A percentile compares a stretch with the other conserved stretches of the same genome.
Evolutionary conservation across 1,284 basidiomycete genomes (phyloP).

Genomic region (Puccinia triticina): DNA sequence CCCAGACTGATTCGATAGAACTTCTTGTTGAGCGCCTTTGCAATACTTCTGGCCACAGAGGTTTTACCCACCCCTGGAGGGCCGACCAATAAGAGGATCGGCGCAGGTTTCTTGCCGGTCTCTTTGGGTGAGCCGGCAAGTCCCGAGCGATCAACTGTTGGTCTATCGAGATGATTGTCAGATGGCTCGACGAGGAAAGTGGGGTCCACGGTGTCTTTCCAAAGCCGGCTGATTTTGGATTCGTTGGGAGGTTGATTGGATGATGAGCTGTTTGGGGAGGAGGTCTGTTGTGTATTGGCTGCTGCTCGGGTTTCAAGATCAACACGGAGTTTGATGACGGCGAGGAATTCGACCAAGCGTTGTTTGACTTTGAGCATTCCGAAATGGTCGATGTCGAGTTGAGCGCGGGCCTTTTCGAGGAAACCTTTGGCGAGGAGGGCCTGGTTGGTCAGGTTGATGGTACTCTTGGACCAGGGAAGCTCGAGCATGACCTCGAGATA

Average conservation of each 20-base stretch:
- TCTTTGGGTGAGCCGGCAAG: neutral
- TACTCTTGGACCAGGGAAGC: conserved; percentile 59
- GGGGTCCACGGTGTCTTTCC: conserved; percentile 21
- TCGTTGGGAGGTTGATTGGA: conserved; percentile 29
- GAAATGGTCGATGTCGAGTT: conserved; percentile 63
- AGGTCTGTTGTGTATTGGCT: neutral
- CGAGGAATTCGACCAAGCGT: conserved; percentile 62
- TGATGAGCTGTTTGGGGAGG: neutral
- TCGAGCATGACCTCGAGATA: conserved; percentile 61
- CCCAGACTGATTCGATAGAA: conserved; percentile 55
- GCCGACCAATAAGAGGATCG: conserved; percentile 72
- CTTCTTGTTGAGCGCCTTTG: conserved; percentile 75
- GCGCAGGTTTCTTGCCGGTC: conserved; percentile 66
- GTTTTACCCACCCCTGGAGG: conserved; percentile 80
- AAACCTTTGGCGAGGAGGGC: conserved; percentile 54
- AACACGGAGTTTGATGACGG: conserved; percentile 61
- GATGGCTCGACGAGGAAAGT: conserved; percentile 4
- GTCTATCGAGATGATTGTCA: conserved; percentile 7
- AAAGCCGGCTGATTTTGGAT: neutral
- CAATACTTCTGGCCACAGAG: conserved; percentile 66
- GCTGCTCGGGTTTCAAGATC: conserved; percentile 52
- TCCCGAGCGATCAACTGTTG: neutral
- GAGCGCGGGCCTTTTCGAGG: conserved; percentile 57
- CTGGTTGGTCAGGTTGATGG: conserved; percentile 53
- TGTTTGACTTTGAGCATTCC: conserved; percentile 63